Percentiles rank a stretch among this genome's conserved stretches.
Conservation (phyloP, 176 grass and related monocot genomes). For the Leersia perrieri region DNA sequence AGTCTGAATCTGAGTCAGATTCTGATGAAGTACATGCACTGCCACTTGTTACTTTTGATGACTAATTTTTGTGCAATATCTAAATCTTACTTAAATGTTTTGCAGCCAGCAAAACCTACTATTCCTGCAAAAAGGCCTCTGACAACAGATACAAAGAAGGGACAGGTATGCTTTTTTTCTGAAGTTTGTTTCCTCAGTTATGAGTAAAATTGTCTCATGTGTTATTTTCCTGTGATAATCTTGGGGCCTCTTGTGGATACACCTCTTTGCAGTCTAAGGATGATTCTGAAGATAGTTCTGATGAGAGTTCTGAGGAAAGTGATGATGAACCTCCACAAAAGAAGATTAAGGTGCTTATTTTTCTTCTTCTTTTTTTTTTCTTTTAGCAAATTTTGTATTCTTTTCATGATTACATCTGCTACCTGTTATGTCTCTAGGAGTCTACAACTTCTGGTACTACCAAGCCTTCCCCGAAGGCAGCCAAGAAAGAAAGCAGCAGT, state of each 20-base stretch:
- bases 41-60: neutral
- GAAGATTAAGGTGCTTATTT: constrained; percentile 44
- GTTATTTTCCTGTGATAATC: neutral
- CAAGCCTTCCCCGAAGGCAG: constrained; percentile 29
- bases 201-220: neutral
- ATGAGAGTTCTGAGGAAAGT: constrained; percentile 51
- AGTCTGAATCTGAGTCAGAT: constrained; percentile 41
- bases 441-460: constrained; percentile 7
- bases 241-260: neutral
- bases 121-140: constrained; percentile 30
- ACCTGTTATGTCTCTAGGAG: neutral
- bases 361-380: neutral
- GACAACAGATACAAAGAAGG: constrained; percentile 26
- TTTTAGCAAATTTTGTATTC: neutral
- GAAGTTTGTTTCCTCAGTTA: constrained; percentile 5
- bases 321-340: constrained; percentile 59
- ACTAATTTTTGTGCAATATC: neutral
- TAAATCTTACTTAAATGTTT: neutral
- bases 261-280: constrained; percentile 20
- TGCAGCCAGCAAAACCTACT: constrained; percentile 40
- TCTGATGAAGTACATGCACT: constrained; percentile 32
- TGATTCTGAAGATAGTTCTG: constrained; percentile 46
- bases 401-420: neutral
- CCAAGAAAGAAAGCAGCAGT: constrained; percentile 48
- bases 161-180: constrained; percentile 39